Conservation (phyloP, 495 filamentous ascomycete genomes). For the Neurospora pannonica region DNA sequence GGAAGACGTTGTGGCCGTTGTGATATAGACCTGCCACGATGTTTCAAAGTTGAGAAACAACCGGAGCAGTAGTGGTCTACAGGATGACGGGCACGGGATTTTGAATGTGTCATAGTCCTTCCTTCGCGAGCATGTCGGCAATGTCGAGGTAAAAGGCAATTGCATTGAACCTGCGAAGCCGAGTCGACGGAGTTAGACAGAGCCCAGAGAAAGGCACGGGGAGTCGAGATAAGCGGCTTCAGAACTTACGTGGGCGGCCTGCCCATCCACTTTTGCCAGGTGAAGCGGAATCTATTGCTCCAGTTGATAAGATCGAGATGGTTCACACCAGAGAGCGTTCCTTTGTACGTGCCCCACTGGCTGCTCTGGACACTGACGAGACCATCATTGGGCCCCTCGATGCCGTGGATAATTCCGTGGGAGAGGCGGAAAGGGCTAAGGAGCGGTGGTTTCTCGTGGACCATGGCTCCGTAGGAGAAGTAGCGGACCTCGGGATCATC, state of each 20-base stretch:
- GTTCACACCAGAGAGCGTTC: conserved; percentile 77
- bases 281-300: conserved; percentile 75
- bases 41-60: neutral
- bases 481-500: conserved; percentile 71
- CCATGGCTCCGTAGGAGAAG: conserved; percentile 81
- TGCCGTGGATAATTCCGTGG: conserved; percentile 55
- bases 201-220: neutral
- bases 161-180: conserved; percentile 92
- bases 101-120: conserved; percentile 40
- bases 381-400: conserved; percentile 85
- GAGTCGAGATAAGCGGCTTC: neutral
- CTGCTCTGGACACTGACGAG: conserved; percentile 82
- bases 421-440: conserved; percentile 68
- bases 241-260: conserved; percentile 55
- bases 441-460: conserved; percentile 45
- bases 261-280: conserved; percentile 56
- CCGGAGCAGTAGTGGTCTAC: neutral
- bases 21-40: neutral
- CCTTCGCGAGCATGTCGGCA: conserved; percentile 72
- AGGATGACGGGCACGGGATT: neutral
- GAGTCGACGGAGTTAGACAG: conserved; percentile 1
- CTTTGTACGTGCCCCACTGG: conserved; percentile 86
- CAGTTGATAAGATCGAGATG: conserved; percentile 95
- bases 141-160: conserved; percentile 93
- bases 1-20: neutral